Evolutionary conservation across 164 flowering plant species (phyloP).

Genomic region (Litsea cubeba): DNA sequence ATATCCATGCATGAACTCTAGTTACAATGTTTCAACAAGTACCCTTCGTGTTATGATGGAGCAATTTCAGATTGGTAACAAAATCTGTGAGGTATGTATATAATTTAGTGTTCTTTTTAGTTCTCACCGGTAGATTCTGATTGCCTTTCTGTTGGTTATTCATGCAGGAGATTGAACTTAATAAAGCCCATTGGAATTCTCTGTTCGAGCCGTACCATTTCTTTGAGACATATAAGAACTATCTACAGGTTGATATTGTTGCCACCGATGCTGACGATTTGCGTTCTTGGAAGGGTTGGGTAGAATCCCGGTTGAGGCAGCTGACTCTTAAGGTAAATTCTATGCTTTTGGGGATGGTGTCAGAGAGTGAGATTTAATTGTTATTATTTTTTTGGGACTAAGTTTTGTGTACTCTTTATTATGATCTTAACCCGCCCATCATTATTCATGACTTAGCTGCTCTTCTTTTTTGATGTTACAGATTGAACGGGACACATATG

Average conservation of each 20-base stretch:
- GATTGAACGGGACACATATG: constrained; percentile 92
- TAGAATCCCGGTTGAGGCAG: constrained; percentile 90
- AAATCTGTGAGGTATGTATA: constrained; percentile 67
- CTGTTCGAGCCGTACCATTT: constrained; percentile 85
- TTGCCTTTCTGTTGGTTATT: neutral
- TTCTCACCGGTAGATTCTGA: neutral
- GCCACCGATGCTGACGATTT: constrained; percentile 84
- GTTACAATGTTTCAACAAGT: constrained; percentile 91
- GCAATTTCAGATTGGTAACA: constrained; percentile 74
- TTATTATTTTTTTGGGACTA: too few species aligned
- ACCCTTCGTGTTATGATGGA: constrained; percentile 95
- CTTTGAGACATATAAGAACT: constrained; percentile 85
- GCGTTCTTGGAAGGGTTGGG: constrained; percentile 97
- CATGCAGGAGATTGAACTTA: constrained; percentile 80
- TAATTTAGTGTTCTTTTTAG: neutral
- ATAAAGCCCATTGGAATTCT: constrained; percentile 65
- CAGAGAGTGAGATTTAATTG: neutral
- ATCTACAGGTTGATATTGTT: constrained; percentile 86
- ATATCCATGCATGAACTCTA: constrained; percentile 98
- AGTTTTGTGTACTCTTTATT: too few species aligned
- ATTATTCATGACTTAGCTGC: neutral
- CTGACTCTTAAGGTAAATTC: constrained; percentile 73
- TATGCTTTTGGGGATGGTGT: constrained; percentile 7
- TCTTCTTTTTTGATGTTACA: constrained; percentile 27
- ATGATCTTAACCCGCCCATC: too few species aligned